Evolutionary conservation across 257 asterid genomes (phyloP), one percentile per base, ranked within the genome.

Genomic region (Nicotiana noctiflora): DNA sequence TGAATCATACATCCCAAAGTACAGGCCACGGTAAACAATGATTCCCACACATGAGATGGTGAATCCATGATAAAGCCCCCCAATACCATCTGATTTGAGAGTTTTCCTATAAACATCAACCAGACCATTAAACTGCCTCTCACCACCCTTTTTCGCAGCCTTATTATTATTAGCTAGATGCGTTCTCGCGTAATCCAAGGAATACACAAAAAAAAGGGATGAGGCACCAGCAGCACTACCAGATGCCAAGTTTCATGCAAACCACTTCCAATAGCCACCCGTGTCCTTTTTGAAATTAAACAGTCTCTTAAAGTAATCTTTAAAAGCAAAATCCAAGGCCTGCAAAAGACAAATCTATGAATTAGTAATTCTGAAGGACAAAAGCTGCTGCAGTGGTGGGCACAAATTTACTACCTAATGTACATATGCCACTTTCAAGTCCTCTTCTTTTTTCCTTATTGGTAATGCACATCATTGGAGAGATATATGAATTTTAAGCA

Each of bases 261-360:
- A 92, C 95, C 95, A 92, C 83, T 88, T 90, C 96, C 97, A 89
- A 86, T 92, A 92, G 55, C 93, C 95, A 76, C 89, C 96, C 76
- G 32, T 88, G 65, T 92, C 94, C 78, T 91, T 91, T 83, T 91
- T 90, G 87, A 89, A 88, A 89, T 92, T 90, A 79, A 93, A 93
- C 66, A 91, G 88, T 64, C 89, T 88, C 88, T 90, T 91, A 82
- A 90, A 90, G 87, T 93, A 90, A 80, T 93, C 96, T 86, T 91
- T 93, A 82, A 93, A 91, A 15, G 97, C 96, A 53, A 93, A 93
- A 86, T 93, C 91, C 78, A 93, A 86, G 77, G 97, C 97, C 97
- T 92, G 89, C 76, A 72, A 63, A 65, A 82, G 53, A 76, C 65
- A 82, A 19, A 77, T 80, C 64, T 53, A 89, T 53, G 40, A 29